phyloP scores from a whole-genome alignment of 352 stramenopile species.

The Pythium sukuiense region DNA sequence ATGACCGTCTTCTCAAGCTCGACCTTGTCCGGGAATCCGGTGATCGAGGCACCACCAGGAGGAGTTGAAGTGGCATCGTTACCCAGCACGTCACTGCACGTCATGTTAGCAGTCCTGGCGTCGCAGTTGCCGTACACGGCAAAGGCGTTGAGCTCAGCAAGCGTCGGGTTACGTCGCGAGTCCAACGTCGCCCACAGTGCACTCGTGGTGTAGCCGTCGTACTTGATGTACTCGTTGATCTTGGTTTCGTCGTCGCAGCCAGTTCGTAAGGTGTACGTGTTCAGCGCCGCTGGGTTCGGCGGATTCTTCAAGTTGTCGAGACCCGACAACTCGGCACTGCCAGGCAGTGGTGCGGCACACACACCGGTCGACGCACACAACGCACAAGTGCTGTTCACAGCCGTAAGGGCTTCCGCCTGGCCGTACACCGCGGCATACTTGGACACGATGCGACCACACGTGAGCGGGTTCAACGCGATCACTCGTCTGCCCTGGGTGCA shows the following conservation, averaged over 20 bases:
- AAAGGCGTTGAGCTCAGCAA: conserved; percentile 46
- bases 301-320: conserved; percentile 42
- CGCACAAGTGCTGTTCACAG: conserved; percentile 38
- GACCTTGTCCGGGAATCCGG: conserved; percentile 46
- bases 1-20: conserved; percentile 37
- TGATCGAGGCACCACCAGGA: conserved; percentile 45
- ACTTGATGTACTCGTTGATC: conserved; percentile 57
- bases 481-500: conserved; percentile 40
- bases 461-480: conserved; percentile 43
- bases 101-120: conserved; percentile 46
- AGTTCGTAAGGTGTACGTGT: conserved; percentile 43
- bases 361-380: conserved; percentile 41
- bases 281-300: conserved; percentile 30
- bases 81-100: conserved; percentile 50
- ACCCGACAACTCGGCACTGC: conserved; percentile 49
- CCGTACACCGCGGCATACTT: conserved; percentile 49
- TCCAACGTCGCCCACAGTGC: conserved; percentile 47
- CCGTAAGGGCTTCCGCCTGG: conserved; percentile 32
- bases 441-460: conserved; percentile 38
- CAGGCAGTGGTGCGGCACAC: conserved; percentile 56
- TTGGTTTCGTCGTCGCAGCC: conserved; percentile 53
- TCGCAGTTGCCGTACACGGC: conserved; percentile 54
- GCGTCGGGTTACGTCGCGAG: conserved; percentile 47
- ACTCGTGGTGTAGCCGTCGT: conserved; percentile 40
- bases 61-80: conserved; percentile 49